These are phyloP conservation scores for Wallacemonas sp. DNA, from an alignment of 208 protist genomes.

Conservation along the genomic window DNA sequence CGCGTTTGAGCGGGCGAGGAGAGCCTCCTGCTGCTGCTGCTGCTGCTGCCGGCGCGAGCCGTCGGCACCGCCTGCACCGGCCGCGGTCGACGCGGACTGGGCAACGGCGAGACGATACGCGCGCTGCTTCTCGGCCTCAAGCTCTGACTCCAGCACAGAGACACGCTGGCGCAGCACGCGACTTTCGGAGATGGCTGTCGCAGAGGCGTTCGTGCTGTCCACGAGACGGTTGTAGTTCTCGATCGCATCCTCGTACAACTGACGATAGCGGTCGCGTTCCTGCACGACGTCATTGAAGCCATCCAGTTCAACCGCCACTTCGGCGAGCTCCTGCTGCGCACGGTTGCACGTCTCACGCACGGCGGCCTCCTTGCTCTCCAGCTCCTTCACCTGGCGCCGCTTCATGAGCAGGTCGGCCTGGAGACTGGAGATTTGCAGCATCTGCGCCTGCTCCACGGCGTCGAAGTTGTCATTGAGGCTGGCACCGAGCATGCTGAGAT, in stretches of 20 bases:
- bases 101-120: constrained; percentile 16
- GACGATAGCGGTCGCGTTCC: constrained; percentile 32
- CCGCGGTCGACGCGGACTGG: constrained; percentile 27
- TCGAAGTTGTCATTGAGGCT: constrained; percentile 19
- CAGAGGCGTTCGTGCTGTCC: constrained; percentile 20
- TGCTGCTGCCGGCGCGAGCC: no score
- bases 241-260: constrained; percentile 27
- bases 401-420: constrained; percentile 56
- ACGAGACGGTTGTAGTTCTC: constrained; percentile 27
- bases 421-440: constrained; percentile 56
- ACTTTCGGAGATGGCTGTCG: constrained; percentile 28
- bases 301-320: constrained; percentile 20
- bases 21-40: constrained; percentile 38
- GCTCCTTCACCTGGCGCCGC: constrained; percentile 36
- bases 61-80: neutral
- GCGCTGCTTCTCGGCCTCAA: constrained; percentile 30
- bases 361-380: constrained; percentile 38
- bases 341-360: constrained; percentile 23
- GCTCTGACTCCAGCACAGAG: constrained; percentile 23
- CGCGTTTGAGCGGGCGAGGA: constrained; percentile 37
- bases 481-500: neutral
- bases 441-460: constrained; percentile 39
- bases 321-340: constrained; percentile 24
- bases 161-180: constrained; percentile 33
- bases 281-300: constrained; percentile 18